Base-by-base conservation (phyloP, 306 rosid species). In the Pterocarpus santalinus region DNA sequence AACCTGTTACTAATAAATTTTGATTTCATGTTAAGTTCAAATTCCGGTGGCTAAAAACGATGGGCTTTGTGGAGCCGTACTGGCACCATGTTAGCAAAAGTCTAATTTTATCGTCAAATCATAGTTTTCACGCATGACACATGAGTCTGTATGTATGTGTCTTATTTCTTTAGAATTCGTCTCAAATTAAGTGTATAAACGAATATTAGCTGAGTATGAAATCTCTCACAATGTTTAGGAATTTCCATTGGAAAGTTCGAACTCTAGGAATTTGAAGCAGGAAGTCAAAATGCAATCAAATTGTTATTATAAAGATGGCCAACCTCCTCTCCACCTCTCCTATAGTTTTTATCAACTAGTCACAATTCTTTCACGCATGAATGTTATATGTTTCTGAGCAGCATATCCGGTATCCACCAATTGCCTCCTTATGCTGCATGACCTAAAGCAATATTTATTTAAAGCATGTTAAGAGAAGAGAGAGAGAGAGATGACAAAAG, bases 241-340 rank as follows among this genome's bases (percentile, higher is more conserved):
- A 4, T 39, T 39, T 39, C 7, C 44, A 39, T 39, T 7, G 3
- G 14, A 11, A 61, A 46, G 16, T 34, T 43, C 6, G 38, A 32
- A 30, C 41, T 7, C 41, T 43, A 5, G 56, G 57, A 61, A 61
- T 46, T 44, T 46, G 79, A 8, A 60, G 44, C 46, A 41, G 43
- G 67, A 73, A 55, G 56, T 73, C 15, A 73, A 73, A 7, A 41
- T 56, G 57, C 58, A 61, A 75, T 61, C 14, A 75, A 61, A 15
- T 34, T 79, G 16, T 46, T 46, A 43, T 33, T 32, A 65, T 11
- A 7, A 73, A 56, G 65, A 41, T 39, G 38, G 36, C 6, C 13
- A 13, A 33, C 5, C 38, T 44, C 16, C 58, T 4, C 51, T 33
- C 41, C 4, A 22, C 28, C 28, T 22, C 28, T 22, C 28, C 1